phyloP scores from a whole-genome alignment of 2,329 filamentous ascomycete species.

The Blastomyces percursus region DNA sequence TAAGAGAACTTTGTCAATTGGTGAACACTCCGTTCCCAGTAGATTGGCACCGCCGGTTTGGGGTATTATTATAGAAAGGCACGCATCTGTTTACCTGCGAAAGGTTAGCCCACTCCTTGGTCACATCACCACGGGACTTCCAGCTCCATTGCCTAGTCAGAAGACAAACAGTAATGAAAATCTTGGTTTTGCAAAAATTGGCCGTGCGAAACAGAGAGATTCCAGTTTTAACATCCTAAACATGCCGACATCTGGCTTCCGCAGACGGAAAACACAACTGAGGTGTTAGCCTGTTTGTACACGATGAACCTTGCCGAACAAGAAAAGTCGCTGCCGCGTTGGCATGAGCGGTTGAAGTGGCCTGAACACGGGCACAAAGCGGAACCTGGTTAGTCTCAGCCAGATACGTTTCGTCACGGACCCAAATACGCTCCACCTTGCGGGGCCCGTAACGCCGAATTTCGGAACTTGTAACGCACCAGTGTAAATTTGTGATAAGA shows the following conservation, averaged over 20 bases:
- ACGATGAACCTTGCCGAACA: not conserved
- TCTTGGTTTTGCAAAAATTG: not conserved
- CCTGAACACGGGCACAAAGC: not conserved
- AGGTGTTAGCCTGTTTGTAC: not conserved
- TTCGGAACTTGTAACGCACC: not conserved
- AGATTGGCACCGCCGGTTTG: not conserved
- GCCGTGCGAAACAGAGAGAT: not conserved
- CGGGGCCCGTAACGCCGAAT: not conserved
- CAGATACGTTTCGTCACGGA: not conserved
- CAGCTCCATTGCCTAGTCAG: not conserved
- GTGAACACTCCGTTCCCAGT: not conserved
- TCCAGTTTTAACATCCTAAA: not conserved
- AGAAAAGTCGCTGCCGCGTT: not conserved
- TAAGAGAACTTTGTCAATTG: not conserved
- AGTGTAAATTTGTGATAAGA: constrained; percentile 5
- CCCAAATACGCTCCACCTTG: not conserved
- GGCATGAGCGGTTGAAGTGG: not conserved
- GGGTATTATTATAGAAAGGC: not conserved
- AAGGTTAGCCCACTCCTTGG: not conserved
- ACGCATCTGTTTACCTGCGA: not conserved
- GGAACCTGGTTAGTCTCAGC: not conserved
- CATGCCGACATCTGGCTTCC: not conserved
- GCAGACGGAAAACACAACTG: not conserved
- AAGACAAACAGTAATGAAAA: not conserved
- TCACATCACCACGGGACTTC: not conserved